phyloP scores from a whole-genome alignment of 2,329 filamentous ascomycete genomes.

The Xylariaceae sp. region DNA sequence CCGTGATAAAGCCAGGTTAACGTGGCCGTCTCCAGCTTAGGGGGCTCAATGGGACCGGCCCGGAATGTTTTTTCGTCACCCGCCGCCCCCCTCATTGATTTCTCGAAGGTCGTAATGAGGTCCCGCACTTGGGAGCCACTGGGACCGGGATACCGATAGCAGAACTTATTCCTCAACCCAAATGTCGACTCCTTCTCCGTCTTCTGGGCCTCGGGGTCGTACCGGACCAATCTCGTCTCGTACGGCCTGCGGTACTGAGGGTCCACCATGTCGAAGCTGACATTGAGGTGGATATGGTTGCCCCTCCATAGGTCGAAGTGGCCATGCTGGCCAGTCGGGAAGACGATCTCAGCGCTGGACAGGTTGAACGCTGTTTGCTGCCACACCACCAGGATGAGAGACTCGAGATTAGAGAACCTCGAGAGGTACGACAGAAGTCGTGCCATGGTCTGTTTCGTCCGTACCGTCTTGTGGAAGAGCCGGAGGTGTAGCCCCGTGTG shows the following conservation, averaged over 20 bases:
- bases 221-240: slow-evolving; percentile 27
- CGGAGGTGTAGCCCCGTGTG: slow-evolving; percentile 42
- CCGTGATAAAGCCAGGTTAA: slow-evolving; percentile 32
- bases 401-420: slow-evolving; percentile 36
- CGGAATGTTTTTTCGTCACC: slow-evolving; percentile 12
- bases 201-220: slow-evolving; percentile 23
- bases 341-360: slow-evolving; percentile 17
- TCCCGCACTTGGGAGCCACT: slow-evolving; percentile 26
- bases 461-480: slow-evolving; percentile 39
- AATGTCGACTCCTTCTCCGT: slow-evolving; percentile 12
- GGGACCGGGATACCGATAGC: slow-evolving; percentile 25
- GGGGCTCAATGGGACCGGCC: slow-evolving; percentile 17
- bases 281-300: slow-evolving; percentile 43
- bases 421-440: slow-evolving; percentile 38
- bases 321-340: slow-evolving; percentile 21
- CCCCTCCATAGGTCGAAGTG: slow-evolving; percentile 40
- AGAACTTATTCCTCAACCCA: slow-evolving; percentile 22
- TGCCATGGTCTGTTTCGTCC: slow-evolving; percentile 36
- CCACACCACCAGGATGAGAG: slow-evolving; percentile 41
- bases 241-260: slow-evolving; percentile 38
- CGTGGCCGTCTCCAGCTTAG: slow-evolving; percentile 28
- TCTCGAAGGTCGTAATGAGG: slow-evolving; percentile 27
- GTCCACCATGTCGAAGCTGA: slow-evolving; percentile 41
- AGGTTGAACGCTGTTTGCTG: slow-evolving; percentile 43
- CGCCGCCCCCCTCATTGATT: slow-evolving; percentile 23